Conservation (phyloP, 352 stramenopile species). For the Phytophthora europaea region DNA sequence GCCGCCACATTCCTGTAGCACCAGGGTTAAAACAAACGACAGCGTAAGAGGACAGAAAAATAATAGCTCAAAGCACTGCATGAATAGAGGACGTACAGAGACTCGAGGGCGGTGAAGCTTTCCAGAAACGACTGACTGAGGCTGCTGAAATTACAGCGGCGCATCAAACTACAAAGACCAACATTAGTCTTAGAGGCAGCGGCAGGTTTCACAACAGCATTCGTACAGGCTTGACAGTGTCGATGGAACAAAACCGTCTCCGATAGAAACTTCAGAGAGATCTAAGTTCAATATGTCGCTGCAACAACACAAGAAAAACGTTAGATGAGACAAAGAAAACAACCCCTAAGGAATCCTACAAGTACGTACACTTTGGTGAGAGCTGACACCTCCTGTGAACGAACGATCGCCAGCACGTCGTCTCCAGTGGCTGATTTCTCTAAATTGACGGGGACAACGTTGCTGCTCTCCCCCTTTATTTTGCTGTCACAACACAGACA, state of each 20-base stretch:
- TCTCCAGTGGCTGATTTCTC: conserved; percentile 30
- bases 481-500: conserved; percentile 21
- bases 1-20: conserved; percentile 35
- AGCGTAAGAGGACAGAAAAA: not conserved
- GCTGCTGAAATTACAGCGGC: conserved; percentile 41
- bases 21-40: not conserved
- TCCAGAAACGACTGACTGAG: conserved; percentile 45
- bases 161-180: conserved; percentile 29
- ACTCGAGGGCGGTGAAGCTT: conserved; percentile 36
- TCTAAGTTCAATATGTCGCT: conserved; percentile 53
- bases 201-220: not conserved
- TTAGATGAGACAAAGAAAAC: not conserved
- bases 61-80: not conserved
- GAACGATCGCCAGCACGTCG: conserved; percentile 30
- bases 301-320: conserved; percentile 1
- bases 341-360: not conserved
- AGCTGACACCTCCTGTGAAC: conserved; percentile 26
- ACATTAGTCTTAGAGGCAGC: not conserved
- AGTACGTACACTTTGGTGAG: conserved; percentile 41
- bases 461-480: conserved; percentile 32
- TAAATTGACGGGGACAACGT: conserved; percentile 35
- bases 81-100: conserved; percentile 29
- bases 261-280: conserved; percentile 35
- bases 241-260: conserved; percentile 38
- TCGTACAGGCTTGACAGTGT: conserved; percentile 44